A percentile compares a stretch with the other conserved stretches of the same genome.
Evolutionary conservation across 2,329 filamentous ascomycete species (phyloP).

Genomic region (Aureobasidium namibiae): DNA sequence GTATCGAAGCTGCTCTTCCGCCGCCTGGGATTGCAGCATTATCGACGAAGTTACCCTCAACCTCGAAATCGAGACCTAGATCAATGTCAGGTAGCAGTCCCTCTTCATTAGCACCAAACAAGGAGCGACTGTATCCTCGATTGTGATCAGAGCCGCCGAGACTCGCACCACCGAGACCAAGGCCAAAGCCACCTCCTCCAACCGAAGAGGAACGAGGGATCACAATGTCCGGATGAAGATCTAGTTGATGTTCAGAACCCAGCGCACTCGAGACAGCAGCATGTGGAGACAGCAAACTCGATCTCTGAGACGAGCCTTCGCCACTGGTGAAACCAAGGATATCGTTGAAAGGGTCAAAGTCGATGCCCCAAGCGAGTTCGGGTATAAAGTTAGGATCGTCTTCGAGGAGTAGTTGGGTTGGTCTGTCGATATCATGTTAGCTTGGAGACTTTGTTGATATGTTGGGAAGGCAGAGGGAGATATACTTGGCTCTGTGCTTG

Average conservation of each 20-base stretch:
- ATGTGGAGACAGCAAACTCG: slow-evolving; percentile 31
- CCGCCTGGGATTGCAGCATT: neutral
- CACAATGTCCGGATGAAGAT: slow-evolving; percentile 28
- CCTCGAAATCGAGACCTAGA: slow-evolving; percentile 38
- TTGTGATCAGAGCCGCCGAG: neutral
- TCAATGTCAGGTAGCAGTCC: slow-evolving; percentile 23
- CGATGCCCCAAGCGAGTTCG: slow-evolving; percentile 51
- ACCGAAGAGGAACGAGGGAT: slow-evolving; percentile 33
- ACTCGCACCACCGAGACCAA: neutral
- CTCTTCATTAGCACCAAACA: slow-evolving; percentile 15
- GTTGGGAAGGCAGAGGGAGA: neutral
- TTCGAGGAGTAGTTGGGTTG: slow-evolving; percentile 64
- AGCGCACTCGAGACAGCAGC: slow-evolving; percentile 24
- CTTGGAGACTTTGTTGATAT: neutral
- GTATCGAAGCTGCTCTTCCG: neutral
- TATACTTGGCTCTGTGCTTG: slow-evolving; percentile 60
- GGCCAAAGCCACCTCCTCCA: neutral
- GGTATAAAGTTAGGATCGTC: slow-evolving; percentile 79
- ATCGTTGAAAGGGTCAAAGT: slow-evolving; percentile 37
- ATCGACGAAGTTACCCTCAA: slow-evolving; percentile 54
- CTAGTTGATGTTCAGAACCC: slow-evolving; percentile 19
- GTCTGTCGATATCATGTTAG: slow-evolving; percentile 40
- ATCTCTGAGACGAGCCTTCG: slow-evolving; percentile 25
- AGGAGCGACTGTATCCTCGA: neutral
- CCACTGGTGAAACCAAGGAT: slow-evolving; percentile 44